These are phyloP conservation scores for Ascocoryne sarcoides DNA, from an alignment of 2,329 filamentous ascomycete genomes.

Conservation along the genomic window DNA sequence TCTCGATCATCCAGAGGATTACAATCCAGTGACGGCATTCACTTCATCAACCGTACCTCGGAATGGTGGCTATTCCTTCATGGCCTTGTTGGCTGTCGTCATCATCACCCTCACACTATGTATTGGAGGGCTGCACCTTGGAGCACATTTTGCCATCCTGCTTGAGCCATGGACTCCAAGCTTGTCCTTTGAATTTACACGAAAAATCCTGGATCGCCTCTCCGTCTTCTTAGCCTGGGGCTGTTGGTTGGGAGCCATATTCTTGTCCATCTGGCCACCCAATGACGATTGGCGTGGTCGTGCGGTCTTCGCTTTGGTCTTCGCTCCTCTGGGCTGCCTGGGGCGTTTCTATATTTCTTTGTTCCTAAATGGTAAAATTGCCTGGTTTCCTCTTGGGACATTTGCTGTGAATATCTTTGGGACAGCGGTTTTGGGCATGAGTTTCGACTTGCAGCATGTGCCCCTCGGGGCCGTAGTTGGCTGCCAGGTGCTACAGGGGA, in stretches of 20 bases:
- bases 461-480: conserved; percentile 45
- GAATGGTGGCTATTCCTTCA: conserved; percentile 71
- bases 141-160: conserved; percentile 64
- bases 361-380: conserved; percentile 56
- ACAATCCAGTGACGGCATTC: conserved; percentile 23
- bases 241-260: conserved; percentile 68
- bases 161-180: conserved; percentile 50
- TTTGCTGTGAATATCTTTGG: conserved; percentile 76
- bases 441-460: conserved; percentile 69
- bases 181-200: conserved; percentile 47
- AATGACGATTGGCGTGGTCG: conserved; percentile 64
- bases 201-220: conserved; percentile 54
- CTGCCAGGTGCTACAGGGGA: conserved; percentile 59
- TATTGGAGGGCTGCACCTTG: conserved; percentile 58
- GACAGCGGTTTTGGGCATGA: conserved; percentile 64
- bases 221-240: conserved; percentile 59
- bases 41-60: conserved; percentile 37
- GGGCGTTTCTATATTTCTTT: conserved; percentile 64
- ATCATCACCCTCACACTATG: conserved; percentile 64
- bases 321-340: conserved; percentile 74
- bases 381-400: conserved; percentile 75
- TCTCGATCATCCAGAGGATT: conserved; percentile 31
- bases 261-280: conserved; percentile 65
- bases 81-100: conserved; percentile 70
- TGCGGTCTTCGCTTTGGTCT: conserved; percentile 68